phyloP scores from a whole-genome alignment of 129 eudicot genomes.

The Silybum marianum region DNA sequence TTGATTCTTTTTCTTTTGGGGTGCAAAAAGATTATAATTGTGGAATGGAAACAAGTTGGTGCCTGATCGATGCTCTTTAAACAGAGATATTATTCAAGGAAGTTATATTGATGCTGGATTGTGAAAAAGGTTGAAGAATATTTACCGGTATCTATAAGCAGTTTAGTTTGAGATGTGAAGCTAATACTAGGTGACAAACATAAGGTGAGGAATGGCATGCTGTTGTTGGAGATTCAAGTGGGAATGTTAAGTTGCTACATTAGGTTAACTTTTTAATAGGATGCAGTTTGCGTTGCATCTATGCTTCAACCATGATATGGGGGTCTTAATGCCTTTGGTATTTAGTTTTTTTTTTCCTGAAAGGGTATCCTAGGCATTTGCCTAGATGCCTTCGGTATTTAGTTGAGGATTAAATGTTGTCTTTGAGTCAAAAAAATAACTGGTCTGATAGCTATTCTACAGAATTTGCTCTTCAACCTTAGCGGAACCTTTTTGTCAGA shows the following conservation, averaged over 20 bases:
- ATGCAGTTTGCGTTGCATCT: background rate
- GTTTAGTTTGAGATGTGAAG: background rate
- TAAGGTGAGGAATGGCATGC: background rate
- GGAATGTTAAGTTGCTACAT: background rate
- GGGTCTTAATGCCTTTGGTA: background rate
- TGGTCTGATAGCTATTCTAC: background rate
- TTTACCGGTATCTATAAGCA: background rate
- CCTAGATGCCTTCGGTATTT: too few relatives aligned
- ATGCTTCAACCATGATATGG: background rate
- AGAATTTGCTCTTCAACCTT: background rate
- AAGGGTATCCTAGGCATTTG: too few relatives aligned
- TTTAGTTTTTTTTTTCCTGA: too few relatives aligned
- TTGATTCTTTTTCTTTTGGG: background rate
- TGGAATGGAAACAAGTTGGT: background rate
- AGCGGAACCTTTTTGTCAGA: background rate
- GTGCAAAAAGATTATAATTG: background rate
- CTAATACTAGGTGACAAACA: background rate
- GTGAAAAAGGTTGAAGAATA: background rate
- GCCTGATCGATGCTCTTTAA: background rate
- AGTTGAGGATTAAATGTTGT: background rate
- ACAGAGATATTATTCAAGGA: background rate
- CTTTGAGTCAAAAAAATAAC: too few relatives aligned
- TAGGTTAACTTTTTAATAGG: background rate
- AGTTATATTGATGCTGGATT: background rate
- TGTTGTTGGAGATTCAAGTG: background rate